Base-by-base conservation (phyloP, 2,329 filamentous ascomycete genomes). In the Hymenoscyphus albidus region DNA sequence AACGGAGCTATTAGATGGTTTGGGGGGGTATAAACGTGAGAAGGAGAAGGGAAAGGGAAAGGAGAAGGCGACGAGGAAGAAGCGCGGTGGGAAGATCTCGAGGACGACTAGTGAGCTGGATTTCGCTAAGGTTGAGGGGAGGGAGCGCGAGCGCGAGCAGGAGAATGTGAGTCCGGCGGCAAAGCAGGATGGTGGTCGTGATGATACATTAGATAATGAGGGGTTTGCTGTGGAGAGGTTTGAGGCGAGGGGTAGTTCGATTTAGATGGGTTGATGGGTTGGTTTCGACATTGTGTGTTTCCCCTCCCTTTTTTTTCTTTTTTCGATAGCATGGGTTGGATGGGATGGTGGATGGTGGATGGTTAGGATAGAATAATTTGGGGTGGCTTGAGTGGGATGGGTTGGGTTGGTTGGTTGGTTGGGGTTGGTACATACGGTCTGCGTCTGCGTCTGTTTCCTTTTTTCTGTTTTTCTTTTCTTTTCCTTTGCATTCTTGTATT, bases 231-330 rank as follows among this genome's bases (percentile, higher is more conserved):
- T 70, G 27, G 42, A 56, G 38, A 54, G 56, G 51, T 69, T 69
- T 62, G 35, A 65, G n/a, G 64, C 62, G 16, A 68, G 66, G 51
- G 70, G 70, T 14, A 70, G 69, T 64, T 71, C 70, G 42, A n/a
- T 71, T 57, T 70, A 68, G 54, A 57, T 2, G 27, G n/a, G 16
- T 16, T 51, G 44, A 18, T 51, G 27, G 31, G 12, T 16, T 48
- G n/a, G 7, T 51, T 51, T 51, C 10, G 44, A 22, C 22, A 3
- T 51, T 51, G 44, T 12, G 44, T 51, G 12, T 51, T 51, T n/a
- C 10, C 1, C 3, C 2, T 10, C 6, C n/a, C 18, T 1, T 51
- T 4, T 22, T n/a, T 51, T 0, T 51, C 3, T 51, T 27, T 22
- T 51, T 44, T 18, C n/a, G 16, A 51, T 51, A 35, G 31, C 54